Percentiles rank a stretch among this genome's conserved stretches.
Conservation (phyloP, 257 asterid species). For the Plantago major region DNA sequence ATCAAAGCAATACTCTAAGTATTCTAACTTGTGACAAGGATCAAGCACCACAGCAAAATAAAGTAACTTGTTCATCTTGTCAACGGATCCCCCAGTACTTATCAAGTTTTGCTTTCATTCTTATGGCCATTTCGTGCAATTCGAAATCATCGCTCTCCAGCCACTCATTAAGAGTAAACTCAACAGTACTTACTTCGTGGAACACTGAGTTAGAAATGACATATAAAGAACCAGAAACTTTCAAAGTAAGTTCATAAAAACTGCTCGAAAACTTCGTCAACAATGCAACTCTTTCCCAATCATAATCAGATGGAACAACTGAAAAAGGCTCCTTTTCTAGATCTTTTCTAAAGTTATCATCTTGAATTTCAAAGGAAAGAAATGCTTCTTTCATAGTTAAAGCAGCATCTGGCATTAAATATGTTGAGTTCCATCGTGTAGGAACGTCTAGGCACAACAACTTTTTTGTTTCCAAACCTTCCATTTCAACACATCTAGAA, state of each 20-base stretch:
- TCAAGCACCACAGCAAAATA: constrained; percentile 5
- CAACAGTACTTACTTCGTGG: neutral
- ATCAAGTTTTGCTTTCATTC: neutral
- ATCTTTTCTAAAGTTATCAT: neutral
- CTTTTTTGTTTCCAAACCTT: neutral
- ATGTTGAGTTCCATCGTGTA: constrained; percentile 16
- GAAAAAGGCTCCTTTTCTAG: neutral
- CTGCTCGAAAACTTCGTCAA: neutral
- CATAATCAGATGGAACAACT: no score
- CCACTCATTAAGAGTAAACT: neutral
- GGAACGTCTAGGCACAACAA: constrained; percentile 6
- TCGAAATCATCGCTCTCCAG: neutral
- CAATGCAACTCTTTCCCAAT: no score
- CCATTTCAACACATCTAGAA: no score
- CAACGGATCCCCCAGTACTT: constrained; percentile 10
- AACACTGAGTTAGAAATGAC: neutral
- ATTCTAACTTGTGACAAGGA: neutral
- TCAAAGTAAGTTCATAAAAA: constrained; percentile 3
- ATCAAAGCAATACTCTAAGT: neutral
- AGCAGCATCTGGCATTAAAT: constrained; percentile 12
- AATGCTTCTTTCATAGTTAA: neutral
- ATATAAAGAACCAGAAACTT: neutral
- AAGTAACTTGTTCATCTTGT: constrained; percentile 3
- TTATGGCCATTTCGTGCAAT: neutral
- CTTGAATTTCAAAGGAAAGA: neutral